Conservation (phyloP, 2,329 filamentous ascomycete genomes). For the Didymella keratinophila region DNA sequence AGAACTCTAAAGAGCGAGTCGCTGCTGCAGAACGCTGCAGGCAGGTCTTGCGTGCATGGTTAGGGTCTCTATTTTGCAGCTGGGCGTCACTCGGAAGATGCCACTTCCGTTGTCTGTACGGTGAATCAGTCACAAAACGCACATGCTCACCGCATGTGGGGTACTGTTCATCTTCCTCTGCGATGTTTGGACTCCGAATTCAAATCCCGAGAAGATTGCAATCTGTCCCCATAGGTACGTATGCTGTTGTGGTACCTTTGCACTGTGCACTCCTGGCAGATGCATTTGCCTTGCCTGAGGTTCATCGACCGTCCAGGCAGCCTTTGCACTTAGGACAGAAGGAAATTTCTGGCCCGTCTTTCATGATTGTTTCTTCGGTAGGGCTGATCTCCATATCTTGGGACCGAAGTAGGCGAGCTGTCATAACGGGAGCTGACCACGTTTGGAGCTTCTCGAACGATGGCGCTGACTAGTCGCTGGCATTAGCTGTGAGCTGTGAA, state of each 20-base stretch:
- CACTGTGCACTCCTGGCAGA: background rate
- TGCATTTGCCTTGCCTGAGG: background rate
- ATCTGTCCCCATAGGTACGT: background rate
- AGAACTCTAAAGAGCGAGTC: background rate
- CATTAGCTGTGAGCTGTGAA: background rate
- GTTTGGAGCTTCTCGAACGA: conserved; percentile 1
- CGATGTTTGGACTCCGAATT: background rate
- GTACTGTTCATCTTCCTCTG: background rate
- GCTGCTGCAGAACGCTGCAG: conserved; percentile 1
- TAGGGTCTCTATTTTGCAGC: conserved; percentile 4
- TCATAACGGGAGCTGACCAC: conserved; percentile 8
- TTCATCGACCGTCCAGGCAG: background rate
- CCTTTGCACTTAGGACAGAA: background rate
- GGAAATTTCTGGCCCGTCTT: background rate
- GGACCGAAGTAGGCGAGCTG: conserved; percentile 15
- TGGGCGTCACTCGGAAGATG: conserved; percentile 7
- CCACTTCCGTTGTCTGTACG: conserved; percentile 7
- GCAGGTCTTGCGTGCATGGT: conserved; percentile 1
- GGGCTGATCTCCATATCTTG: background rate
- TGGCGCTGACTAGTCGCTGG: background rate
- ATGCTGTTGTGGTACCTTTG: background rate
- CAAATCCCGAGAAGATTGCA: background rate
- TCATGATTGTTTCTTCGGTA: conserved; percentile 2
- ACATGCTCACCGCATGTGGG: conserved; percentile 11
- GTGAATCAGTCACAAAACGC: background rate